These are phyloP conservation scores for Acaromyces ingoldii DNA, from an alignment of 1,284 basidiomycete species.

Conservation along the genomic window DNA sequence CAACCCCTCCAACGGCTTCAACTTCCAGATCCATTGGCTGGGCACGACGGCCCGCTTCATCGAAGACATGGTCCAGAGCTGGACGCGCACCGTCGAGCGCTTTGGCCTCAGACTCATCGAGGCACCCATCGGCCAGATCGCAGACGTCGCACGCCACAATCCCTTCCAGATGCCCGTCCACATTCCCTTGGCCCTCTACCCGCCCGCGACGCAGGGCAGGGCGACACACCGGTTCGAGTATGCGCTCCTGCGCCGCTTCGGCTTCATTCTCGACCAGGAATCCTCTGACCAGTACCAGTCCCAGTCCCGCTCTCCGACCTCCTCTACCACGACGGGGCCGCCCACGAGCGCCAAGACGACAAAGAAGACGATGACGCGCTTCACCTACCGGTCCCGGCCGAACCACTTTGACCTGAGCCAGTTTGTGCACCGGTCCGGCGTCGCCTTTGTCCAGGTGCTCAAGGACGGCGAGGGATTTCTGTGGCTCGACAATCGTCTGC, in stretches of 20 bases:
- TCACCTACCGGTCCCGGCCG: constrained; percentile 45
- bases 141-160: constrained; percentile 44
- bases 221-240: constrained; percentile 44
- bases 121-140: constrained; percentile 51
- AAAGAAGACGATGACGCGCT: constrained; percentile 4
- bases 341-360: too few relatives aligned
- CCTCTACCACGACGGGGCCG: too few relatives aligned
- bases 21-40: constrained; percentile 85
- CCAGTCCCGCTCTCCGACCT: too few relatives aligned
- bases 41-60: constrained; percentile 92
- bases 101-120: constrained; percentile 90
- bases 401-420: constrained; percentile 45
- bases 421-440: constrained; percentile 45
- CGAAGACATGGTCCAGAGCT: constrained; percentile 78
- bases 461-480: constrained; percentile 43
- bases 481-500: constrained; percentile 48
- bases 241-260: constrained; percentile 38
- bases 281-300: constrained; percentile 32
- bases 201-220: constrained; percentile 20
- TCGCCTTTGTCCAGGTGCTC: constrained; percentile 48
- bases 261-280: constrained; percentile 50
- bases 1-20: constrained; percentile 51
- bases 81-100: constrained; percentile 78
- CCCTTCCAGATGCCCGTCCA: constrained; percentile 47
- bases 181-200: constrained; percentile 40